Conservation (phyloP, 106 monocot genomes). For the Dendrobium nobile region DNA sequence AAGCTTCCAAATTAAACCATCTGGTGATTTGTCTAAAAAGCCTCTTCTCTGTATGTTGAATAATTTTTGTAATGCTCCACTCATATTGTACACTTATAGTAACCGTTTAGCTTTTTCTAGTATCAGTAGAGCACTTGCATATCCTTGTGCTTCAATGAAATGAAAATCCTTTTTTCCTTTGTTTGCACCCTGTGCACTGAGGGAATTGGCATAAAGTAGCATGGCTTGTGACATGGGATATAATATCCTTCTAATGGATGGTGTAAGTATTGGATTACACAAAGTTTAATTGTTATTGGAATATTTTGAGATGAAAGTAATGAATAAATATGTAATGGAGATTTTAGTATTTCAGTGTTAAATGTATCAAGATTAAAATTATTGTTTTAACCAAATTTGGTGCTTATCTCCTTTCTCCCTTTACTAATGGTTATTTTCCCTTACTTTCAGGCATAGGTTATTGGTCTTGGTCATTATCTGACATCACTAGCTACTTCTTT, state of each 20-base stretch:
- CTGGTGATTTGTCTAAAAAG: background rate
- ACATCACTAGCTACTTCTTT: constrained; percentile 2
- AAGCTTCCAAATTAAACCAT: background rate
- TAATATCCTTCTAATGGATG: no score
- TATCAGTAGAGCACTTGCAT: background rate
- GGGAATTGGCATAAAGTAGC: no score
- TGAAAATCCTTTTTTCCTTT: background rate
- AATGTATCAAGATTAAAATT: background rate
- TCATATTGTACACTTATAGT: background rate
- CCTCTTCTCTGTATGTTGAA: background rate
- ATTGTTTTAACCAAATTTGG: background rate
- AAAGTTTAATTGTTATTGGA: no score
- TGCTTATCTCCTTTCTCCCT: background rate
- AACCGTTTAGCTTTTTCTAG: background rate
- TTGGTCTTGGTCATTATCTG: background rate
- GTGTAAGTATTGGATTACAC: no score
- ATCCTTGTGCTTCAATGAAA: background rate
- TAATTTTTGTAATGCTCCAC: background rate
- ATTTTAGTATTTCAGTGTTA: background rate
- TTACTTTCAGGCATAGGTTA: background rate
- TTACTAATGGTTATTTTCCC: background rate
- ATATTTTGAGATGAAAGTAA: no score
- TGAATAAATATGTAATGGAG: background rate
- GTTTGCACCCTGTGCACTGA: no score
- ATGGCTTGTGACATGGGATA: no score